Percentiles rank a stretch among this genome's conserved stretches.
These are phyloP conservation scores for Saksenaea oblongispora DNA, from an alignment of 371 early-diverging fungal species.

Conservation along the genomic window DNA sequence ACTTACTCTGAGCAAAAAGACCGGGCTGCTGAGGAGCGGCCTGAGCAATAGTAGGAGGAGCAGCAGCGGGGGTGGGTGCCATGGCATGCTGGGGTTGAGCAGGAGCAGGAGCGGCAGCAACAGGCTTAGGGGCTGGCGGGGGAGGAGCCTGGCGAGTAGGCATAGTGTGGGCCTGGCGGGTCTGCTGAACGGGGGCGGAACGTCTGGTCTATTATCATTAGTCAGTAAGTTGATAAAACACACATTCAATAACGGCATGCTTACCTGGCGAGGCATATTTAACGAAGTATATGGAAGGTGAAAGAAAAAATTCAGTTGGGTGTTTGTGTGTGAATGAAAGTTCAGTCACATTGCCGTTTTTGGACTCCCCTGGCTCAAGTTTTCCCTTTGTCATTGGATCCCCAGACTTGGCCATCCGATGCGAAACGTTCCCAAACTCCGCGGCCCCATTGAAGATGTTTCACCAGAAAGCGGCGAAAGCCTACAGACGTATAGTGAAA, in stretches of 20 bases:
- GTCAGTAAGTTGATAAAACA: neutral
- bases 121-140: conserved; percentile 45
- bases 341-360: no score
- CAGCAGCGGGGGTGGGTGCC: conserved; percentile 39
- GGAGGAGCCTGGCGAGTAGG: conserved; percentile 68
- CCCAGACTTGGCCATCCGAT: no score
- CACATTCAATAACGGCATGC: neutral
- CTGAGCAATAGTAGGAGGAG: conserved; percentile 47
- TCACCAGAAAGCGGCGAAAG: no score
- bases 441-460: no score
- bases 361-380: no score
- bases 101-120: conserved; percentile 48
- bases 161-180: conserved; percentile 71
- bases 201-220: conserved; percentile 41
- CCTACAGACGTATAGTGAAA: no score
- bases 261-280: conserved; percentile 7
- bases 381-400: no score
- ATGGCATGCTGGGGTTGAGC: conserved; percentile 39
- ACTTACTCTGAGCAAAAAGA: conserved; percentile 73
- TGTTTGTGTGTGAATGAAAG: no score
- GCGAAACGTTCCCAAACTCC: no score
- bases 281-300: neutral
- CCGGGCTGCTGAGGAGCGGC: conserved; percentile 69
- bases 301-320: no score
- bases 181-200: conserved; percentile 65